Percentiles rank a stretch among this genome's conserved stretches.
phyloP scores from a whole-genome alignment of 2,329 filamentous ascomycete genomes.

The Chaetomium sp. region DNA sequence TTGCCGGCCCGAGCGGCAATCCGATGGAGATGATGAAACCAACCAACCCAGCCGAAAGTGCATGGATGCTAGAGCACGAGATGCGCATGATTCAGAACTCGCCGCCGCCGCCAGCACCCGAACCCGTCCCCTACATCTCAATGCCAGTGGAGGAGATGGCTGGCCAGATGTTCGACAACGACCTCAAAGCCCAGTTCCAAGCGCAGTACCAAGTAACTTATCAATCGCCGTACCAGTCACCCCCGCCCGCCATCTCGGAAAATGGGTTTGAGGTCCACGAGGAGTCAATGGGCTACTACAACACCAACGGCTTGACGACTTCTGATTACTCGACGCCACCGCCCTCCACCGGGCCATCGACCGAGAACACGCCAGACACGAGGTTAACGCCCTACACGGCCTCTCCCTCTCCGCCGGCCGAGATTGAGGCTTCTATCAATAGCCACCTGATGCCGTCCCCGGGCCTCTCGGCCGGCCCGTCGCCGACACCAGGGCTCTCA shows the following conservation, averaged over 20 bases:
- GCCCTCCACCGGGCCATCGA: slow-evolving; percentile 46
- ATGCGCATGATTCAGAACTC: slow-evolving; percentile 42
- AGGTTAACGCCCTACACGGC: slow-evolving; percentile 41
- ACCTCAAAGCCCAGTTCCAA: slow-evolving; percentile 14
- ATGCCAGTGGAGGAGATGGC: neutral
- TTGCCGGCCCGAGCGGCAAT: slow-evolving; percentile 48
- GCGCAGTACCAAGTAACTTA: slow-evolving; percentile 22
- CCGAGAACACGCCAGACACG: slow-evolving; percentile 52
- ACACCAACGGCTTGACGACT: slow-evolving; percentile 33
- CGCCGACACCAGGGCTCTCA: slow-evolving; percentile 21
- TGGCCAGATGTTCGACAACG: neutral
- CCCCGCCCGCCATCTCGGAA: slow-evolving; percentile 19
- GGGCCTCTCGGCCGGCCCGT: neutral
- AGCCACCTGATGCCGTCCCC: slow-evolving; percentile 19
- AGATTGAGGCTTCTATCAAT: slow-evolving; percentile 17
- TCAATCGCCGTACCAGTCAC: slow-evolving; percentile 25
- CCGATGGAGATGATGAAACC: slow-evolving; percentile 58
- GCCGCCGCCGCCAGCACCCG: slow-evolving; percentile 36
- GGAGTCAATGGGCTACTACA: slow-evolving; percentile 19
- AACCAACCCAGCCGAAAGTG: slow-evolving; percentile 42
- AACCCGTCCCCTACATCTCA: slow-evolving; percentile 6
- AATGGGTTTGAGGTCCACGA: slow-evolving; percentile 23
- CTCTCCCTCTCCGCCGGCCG: slow-evolving; percentile 35
- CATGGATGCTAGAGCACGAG: slow-evolving; percentile 41
- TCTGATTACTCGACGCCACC: slow-evolving; percentile 50